Percentiles rank a stretch among this genome's conserved stretches.
Evolutionary conservation across 2,329 filamentous ascomycete genomes (phyloP).

Genomic region (Colletotrichum lupini): DNA sequence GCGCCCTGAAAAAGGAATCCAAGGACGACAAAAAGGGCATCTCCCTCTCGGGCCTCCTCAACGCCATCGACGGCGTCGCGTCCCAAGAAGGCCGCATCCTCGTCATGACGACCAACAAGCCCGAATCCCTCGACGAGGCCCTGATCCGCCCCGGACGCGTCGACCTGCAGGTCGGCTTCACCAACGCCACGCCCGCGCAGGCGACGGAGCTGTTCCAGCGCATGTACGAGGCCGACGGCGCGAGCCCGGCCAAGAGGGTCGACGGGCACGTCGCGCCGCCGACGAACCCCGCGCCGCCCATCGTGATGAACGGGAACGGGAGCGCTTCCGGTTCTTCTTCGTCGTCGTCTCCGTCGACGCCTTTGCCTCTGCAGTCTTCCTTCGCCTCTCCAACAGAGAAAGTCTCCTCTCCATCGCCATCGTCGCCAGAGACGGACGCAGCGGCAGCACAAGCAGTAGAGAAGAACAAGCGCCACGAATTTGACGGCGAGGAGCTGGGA

Average conservation of each 20-base stretch:
- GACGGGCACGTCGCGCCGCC: constrained; percentile 25
- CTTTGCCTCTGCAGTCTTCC: background rate
- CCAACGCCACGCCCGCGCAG: constrained; percentile 51
- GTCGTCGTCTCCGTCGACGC: constrained; percentile 3
- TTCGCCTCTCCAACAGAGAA: background rate
- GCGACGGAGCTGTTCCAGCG: constrained; percentile 68
- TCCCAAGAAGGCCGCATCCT: constrained; percentile 82
- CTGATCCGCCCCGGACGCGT: constrained; percentile 72
- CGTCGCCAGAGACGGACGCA: background rate
- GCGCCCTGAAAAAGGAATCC: constrained; percentile 52
- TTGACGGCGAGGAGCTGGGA: constrained; percentile 50
- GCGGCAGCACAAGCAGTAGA: background rate
- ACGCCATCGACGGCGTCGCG: constrained; percentile 85
- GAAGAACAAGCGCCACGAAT: constrained; percentile 34
- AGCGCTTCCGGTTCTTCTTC: background rate
- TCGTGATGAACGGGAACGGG: constrained; percentile 13
- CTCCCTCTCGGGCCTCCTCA: constrained; percentile 81
- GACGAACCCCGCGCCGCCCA: constrained; percentile 12
- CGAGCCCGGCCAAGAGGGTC: constrained; percentile 23
- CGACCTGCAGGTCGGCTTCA: constrained; percentile 39
- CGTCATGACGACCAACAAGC: constrained; percentile 85
- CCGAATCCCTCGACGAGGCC: constrained; percentile 78
- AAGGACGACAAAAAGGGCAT: constrained; percentile 63
- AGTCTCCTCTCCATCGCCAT: background rate
- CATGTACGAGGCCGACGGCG: constrained; percentile 64